Evolutionary conservation across 2,329 filamentous ascomycete genomes (phyloP).

Genomic region (Claviceps fusiformis): DNA sequence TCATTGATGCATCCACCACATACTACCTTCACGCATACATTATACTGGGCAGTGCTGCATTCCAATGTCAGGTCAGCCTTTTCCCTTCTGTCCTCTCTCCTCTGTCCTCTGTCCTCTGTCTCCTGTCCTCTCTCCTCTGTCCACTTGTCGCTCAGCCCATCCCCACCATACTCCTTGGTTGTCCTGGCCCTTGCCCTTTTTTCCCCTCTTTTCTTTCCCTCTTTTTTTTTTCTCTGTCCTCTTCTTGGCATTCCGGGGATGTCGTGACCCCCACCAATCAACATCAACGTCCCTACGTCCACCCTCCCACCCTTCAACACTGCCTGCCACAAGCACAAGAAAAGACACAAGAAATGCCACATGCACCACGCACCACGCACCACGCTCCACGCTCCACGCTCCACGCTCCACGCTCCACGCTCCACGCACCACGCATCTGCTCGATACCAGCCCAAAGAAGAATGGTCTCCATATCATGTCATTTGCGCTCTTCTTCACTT

Average conservation of each 20-base stretch:
- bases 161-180: neutral
- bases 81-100: neutral
- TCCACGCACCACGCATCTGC: neutral
- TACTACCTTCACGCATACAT: too few relatives aligned
- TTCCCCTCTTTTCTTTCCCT: neutral
- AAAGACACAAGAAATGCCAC: neutral
- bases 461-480: neutral
- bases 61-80: too few relatives aligned
- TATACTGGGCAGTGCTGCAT: too few relatives aligned
- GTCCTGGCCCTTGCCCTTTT: neutral
- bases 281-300: neutral
- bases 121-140: neutral
- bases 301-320: neutral
- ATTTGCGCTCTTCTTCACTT: neutral
- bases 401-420: too few relatives aligned
- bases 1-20: neutral
- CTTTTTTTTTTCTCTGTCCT: neutral
- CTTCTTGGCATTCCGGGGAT: neutral
- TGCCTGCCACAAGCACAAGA: neutral
- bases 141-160: neutral
- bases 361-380: neutral
- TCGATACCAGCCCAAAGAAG: neutral
- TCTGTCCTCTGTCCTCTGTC: too few relatives aligned
- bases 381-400: too few relatives aligned
- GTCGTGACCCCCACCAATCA: neutral